phyloP scores from a whole-genome alignment of 1,284 basidiomycete genomes.

The Tylopilus sp. region DNA sequence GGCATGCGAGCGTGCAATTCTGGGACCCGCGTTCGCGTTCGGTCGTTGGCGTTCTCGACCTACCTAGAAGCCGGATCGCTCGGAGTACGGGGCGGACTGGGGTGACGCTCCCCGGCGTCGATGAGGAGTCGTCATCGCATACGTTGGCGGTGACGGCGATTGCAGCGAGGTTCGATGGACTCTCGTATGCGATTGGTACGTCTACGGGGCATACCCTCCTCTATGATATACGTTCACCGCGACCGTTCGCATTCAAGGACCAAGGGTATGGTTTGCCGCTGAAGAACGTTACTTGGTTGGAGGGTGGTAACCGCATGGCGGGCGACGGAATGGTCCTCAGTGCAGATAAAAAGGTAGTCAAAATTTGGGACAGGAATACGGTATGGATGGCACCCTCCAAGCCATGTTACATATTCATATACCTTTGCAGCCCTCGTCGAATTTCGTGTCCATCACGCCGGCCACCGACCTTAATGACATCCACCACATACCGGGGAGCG shows the following conservation, averaged over 20 bases:
- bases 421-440: slow-evolving; percentile 66
- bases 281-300: slow-evolving; percentile 86
- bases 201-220: slow-evolving; percentile 92
- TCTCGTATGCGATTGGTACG: slow-evolving; percentile 93
- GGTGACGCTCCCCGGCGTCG: slow-evolving; percentile 44
- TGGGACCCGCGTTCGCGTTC: slow-evolving; percentile 93
- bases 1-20: slow-evolving; percentile 85
- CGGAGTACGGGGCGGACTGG: slow-evolving; percentile 41
- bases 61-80: slow-evolving; percentile 66
- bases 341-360: slow-evolving; percentile 92
- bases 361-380: slow-evolving; percentile 88
- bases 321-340: slow-evolving; percentile 87
- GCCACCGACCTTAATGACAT: slow-evolving; percentile 86
- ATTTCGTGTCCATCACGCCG: slow-evolving; percentile 92
- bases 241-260: slow-evolving; percentile 88
- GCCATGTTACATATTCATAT: slow-evolving; percentile 5
- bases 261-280: slow-evolving; percentile 96
- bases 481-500: slow-evolving; percentile 83
- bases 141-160: slow-evolving; percentile 81
- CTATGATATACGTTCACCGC: slow-evolving; percentile 88
- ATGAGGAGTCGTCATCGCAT: slow-evolving; percentile 33
- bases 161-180: slow-evolving; percentile 80
- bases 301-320: slow-evolving; percentile 78
- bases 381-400: slow-evolving; percentile 45
- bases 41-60: slow-evolving; percentile 72